Conservation (phyloP, 768 basidiomycete species). For the Tulasnella sp. region DNA sequence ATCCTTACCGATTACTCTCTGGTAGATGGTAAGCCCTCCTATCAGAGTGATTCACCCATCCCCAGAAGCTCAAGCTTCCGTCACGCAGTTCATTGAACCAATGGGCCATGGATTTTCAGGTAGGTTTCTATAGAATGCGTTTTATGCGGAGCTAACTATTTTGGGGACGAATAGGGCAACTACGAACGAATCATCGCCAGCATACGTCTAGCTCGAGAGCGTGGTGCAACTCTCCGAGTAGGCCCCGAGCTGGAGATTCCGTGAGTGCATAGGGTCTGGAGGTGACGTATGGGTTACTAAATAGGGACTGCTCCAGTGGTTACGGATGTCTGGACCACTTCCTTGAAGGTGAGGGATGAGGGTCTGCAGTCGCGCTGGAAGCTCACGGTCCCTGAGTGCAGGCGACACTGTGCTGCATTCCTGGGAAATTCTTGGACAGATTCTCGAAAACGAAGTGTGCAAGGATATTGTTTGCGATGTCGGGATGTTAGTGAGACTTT, state of each 20-base stretch:
- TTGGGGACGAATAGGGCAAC: slow-evolving; percentile 62
- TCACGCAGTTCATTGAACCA: slow-evolving; percentile 79
- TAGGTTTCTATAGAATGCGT: background rate
- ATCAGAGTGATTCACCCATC: slow-evolving; percentile 19
- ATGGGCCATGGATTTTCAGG: slow-evolving; percentile 95
- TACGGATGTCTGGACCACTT: slow-evolving; percentile 99
- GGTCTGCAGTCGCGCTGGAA: background rate
- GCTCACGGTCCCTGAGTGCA: slow-evolving; percentile 36
- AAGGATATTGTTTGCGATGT: slow-evolving; percentile 91
- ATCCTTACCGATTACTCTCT: slow-evolving; percentile 17
- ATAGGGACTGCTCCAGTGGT: slow-evolving; percentile 49
- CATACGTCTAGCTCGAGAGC: slow-evolving; percentile 79
- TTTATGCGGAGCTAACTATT: slow-evolving; percentile 9
- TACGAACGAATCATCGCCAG: slow-evolving; percentile 84
- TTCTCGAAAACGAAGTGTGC: slow-evolving; percentile 72
- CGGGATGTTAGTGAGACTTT: slow-evolving; percentile 68
- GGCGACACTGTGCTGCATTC: slow-evolving; percentile 96
- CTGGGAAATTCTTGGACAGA: slow-evolving; percentile 95
- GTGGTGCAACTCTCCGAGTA: slow-evolving; percentile 86
- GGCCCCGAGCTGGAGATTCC: slow-evolving; percentile 97
- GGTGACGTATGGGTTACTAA: background rate
- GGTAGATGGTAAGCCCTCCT: slow-evolving; percentile 34
- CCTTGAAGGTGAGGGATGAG: slow-evolving; percentile 67
- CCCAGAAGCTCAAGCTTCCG: background rate
- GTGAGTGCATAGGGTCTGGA: slow-evolving; percentile 41